Evolutionary conservation across 2,329 filamentous ascomycete species (phyloP).

Genomic region (Drechslerella stenobrocha): DNA sequence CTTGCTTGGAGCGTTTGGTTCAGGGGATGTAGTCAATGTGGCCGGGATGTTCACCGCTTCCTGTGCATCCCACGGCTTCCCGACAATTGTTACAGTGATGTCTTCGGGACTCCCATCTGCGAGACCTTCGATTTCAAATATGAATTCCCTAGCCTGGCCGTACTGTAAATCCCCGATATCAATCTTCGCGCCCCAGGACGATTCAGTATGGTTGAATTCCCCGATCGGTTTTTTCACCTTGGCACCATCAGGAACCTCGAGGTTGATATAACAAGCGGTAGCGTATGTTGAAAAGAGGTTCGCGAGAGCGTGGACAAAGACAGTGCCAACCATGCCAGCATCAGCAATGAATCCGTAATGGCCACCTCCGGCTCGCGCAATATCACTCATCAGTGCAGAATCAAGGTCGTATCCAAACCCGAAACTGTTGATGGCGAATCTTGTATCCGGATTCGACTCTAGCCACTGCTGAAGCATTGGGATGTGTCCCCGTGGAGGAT

Average conservation of each 20-base stretch:
- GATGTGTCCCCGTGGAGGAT: constrained; percentile 61
- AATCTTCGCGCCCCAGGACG: constrained; percentile 46
- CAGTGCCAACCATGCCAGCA: constrained; percentile 66
- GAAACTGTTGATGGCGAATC: constrained; percentile 59
- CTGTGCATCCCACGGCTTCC: constrained; percentile 50
- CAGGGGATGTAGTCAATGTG: constrained; percentile 28
- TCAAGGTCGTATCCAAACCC: constrained; percentile 61
- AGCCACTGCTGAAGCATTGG: constrained; percentile 59
- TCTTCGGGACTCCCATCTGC: constrained; percentile 9
- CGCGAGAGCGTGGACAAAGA: constrained; percentile 66
- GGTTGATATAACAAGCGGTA: constrained; percentile 57
- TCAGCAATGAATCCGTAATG: constrained; percentile 67
- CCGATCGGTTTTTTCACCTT: constrained; percentile 54
- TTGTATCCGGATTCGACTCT: constrained; percentile 48
- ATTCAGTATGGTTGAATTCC: constrained; percentile 53
- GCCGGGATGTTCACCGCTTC: constrained; percentile 15
- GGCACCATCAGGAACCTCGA: constrained; percentile 52
- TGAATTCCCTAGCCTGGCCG: constrained; percentile 64
- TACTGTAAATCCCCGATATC: constrained; percentile 62
- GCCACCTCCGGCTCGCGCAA: constrained; percentile 63
- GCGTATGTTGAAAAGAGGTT: constrained; percentile 66
- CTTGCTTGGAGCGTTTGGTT: constrained; percentile 13
- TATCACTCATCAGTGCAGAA: constrained; percentile 64
- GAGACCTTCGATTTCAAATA: constrained; percentile 42
- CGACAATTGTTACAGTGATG: constrained; percentile 53